phyloP scores from a whole-genome alignment of 352 stramenopile genomes.

The Pythium scleroteichum region DNA sequence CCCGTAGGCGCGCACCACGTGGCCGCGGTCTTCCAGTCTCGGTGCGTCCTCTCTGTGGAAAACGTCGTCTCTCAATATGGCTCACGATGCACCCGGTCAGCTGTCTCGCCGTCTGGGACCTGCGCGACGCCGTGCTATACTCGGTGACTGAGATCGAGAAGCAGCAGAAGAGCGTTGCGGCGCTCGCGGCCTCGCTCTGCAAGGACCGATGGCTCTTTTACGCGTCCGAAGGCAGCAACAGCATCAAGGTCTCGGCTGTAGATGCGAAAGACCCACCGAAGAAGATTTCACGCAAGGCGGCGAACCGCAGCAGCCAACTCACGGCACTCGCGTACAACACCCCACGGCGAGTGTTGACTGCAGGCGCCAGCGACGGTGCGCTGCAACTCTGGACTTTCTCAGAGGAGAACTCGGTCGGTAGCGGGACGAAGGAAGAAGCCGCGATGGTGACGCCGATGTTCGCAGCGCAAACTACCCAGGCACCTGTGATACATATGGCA shows the following conservation, averaged over 20 bases:
- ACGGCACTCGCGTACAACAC: conserved; percentile 61
- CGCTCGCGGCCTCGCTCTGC: conserved; percentile 56
- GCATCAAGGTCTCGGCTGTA: conserved; percentile 51
- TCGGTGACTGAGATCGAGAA: conserved; percentile 68
- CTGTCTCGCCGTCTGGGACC: conserved; percentile 64
- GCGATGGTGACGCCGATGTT: conserved; percentile 36
- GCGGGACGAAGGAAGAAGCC: conserved; percentile 34
- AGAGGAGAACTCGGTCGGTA: conserved; percentile 38
- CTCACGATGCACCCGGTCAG: conserved; percentile 6
- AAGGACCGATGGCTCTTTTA: conserved; percentile 73
- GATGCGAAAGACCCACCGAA: conserved; percentile 52
- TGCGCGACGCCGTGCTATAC: conserved; percentile 58
- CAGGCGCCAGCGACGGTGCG: conserved; percentile 61
- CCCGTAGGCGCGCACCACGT: conserved; percentile 48
- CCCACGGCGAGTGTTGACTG: conserved; percentile 47
- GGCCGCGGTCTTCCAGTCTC: conserved; percentile 56
- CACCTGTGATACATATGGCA: conserved; percentile 45
- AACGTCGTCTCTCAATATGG: no score
- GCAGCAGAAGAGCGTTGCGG: conserved; percentile 54
- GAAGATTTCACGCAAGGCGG: conserved; percentile 73
- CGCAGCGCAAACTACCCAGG: conserved; percentile 33
- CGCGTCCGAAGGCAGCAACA: conserved; percentile 70
- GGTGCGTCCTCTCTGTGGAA: conserved; percentile 14
- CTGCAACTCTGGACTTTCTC: conserved; percentile 65
- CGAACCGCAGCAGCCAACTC: conserved; percentile 56